phyloP scores from a whole-genome alignment of 495 filamentous ascomycete genomes.

The Durotheca rogersii region DNA sequence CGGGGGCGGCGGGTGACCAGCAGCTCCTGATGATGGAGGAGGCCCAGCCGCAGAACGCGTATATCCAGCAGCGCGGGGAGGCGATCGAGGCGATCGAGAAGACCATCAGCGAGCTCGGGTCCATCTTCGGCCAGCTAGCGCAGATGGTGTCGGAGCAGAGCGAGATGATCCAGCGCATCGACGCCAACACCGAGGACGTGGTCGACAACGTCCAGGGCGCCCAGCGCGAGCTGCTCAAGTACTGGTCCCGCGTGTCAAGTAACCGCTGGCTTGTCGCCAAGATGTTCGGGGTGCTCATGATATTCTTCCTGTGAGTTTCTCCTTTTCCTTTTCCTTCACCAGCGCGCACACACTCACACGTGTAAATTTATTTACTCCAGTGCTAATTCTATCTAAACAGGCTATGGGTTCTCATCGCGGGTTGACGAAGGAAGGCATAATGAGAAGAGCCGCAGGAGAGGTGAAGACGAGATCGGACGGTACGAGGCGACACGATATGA shows the following conservation, averaged over 20 bases:
- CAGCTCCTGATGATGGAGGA: conserved; percentile 96
- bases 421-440: too few species aligned
- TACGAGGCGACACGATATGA: conserved; percentile 1
- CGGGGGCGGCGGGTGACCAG: conserved; percentile 82
- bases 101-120: conserved; percentile 90
- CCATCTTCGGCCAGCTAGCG: conserved; percentile 95
- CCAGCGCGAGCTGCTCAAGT: conserved; percentile 91
- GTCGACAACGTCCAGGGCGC: conserved; percentile 97
- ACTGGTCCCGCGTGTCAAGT: conserved; percentile 89
- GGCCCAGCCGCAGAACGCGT: conserved; percentile 77
- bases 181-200: conserved; percentile 86
- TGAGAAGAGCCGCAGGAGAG: conserved; percentile 9
- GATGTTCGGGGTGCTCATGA: conserved; percentile 89
- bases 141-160: conserved; percentile 97
- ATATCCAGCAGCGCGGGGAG: conserved; percentile 90
- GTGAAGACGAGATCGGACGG: not conserved
- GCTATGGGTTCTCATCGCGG: conserved; percentile 43
- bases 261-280: conserved; percentile 97
- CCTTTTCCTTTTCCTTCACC: not conserved
- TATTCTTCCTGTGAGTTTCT: conserved; percentile 51
- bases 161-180: conserved; percentile 90
- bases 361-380: too few species aligned
- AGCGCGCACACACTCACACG: not conserved
- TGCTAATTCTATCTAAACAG: conserved; percentile 21
- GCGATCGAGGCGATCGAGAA: conserved; percentile 96